phyloP scores from a whole-genome alignment of 2,329 filamentous ascomycete genomes.

The Ceratocystis albifundus region DNA sequence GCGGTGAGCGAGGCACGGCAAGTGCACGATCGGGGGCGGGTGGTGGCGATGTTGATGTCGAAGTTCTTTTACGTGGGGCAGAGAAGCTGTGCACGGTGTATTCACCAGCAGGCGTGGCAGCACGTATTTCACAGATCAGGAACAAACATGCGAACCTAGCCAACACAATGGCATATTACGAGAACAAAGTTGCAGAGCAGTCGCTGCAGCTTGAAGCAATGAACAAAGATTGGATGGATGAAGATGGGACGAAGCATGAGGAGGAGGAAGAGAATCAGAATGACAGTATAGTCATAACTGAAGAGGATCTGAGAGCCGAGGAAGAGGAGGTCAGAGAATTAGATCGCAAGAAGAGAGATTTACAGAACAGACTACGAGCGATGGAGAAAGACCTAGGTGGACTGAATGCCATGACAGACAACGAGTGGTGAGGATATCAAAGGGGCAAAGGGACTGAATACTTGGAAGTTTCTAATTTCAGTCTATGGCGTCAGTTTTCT shows the following conservation, averaged over 20 bases:
- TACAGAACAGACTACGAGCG: slow-evolving; percentile 41
- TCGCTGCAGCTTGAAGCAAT: slow-evolving; percentile 59
- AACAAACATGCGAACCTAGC: slow-evolving; percentile 58
- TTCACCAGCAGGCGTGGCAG: slow-evolving; percentile 63
- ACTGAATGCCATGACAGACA: slow-evolving; percentile 40
- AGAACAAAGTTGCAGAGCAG: slow-evolving; percentile 68
- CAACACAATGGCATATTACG: slow-evolving; percentile 68
- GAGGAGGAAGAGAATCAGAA: slow-evolving; percentile 38
- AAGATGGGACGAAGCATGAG: slow-evolving; percentile 41
- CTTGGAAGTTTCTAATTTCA: not conserved
- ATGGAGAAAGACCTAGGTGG: slow-evolving; percentile 48
- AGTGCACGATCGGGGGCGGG: slow-evolving; percentile 29
- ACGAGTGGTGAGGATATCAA: slow-evolving; percentile 9
- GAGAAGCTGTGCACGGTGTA: slow-evolving; percentile 88
- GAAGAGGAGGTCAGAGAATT: slow-evolving; percentile 53
- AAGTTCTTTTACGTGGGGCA: slow-evolving; percentile 70
- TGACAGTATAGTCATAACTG: slow-evolving; percentile 43
- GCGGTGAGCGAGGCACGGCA: slow-evolving; percentile 35
- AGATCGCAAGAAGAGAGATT: slow-evolving; percentile 45
- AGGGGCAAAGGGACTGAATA: not conserved
- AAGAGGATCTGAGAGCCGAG: slow-evolving; percentile 56
- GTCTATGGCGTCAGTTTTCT: not conserved
- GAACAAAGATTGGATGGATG: slow-evolving; percentile 52
- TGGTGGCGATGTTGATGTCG: slow-evolving; percentile 70
- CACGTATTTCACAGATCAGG: slow-evolving; percentile 62